A percentile compares a stretch with the other conserved stretches of the same genome.
Evolutionary conservation across 2,329 filamentous ascomycete species (phyloP).

Genomic region (Lasiodiplodia citricola): DNA sequence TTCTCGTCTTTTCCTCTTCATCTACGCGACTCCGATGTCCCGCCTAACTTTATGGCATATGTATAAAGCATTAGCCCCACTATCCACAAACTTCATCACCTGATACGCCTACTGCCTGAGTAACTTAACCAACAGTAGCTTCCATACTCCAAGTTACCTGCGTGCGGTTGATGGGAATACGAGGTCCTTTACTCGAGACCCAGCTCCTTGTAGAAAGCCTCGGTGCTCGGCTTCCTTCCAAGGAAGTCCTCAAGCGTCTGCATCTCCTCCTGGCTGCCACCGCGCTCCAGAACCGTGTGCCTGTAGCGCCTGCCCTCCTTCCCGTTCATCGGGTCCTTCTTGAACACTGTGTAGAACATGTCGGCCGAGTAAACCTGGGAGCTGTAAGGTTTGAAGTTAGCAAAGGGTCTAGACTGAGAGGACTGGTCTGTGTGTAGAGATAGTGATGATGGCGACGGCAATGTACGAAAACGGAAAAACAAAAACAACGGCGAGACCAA

Average conservation of each 20-base stretch:
- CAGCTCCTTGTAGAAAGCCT: constrained; percentile 81
- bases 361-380: constrained; percentile 83
- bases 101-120: no score
- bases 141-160: no score
- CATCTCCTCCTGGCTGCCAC: constrained; percentile 83
- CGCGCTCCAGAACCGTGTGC: constrained; percentile 77
- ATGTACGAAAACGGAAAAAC: not conserved
- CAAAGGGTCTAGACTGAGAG: not conserved
- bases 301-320: constrained; percentile 76
- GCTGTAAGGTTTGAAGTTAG: constrained; percentile 36
- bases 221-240: constrained; percentile 74
- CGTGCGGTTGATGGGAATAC: no score
- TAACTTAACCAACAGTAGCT: no score
- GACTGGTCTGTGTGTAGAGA: no score
- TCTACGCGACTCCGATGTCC: no score
- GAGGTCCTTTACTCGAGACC: constrained; percentile 49
- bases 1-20: no score
- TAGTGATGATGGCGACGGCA: not conserved
- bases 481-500: not conserved
- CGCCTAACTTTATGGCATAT: no score
- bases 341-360: constrained; percentile 85
- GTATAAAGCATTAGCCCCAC: no score
- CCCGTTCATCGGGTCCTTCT: constrained; percentile 76
- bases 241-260: constrained; percentile 78
- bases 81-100: no score